These are phyloP conservation scores for Neostapfia colusana DNA, from an alignment of 176 grass and related monocot species.

Conservation along the genomic window DNA sequence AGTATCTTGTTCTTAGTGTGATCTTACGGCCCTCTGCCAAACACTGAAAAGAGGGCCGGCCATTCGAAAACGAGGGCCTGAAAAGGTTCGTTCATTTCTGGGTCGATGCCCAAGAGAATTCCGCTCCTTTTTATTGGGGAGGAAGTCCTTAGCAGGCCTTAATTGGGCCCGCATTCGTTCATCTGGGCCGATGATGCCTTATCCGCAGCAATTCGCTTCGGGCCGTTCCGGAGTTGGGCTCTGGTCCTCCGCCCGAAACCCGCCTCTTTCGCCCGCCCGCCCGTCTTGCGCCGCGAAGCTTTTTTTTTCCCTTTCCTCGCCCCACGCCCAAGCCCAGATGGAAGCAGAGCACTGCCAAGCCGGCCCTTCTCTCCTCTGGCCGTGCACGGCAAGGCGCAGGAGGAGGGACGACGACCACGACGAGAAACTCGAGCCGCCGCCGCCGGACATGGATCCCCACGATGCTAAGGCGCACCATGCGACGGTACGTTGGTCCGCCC, in stretches of 20 bases:
- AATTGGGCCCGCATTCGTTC: neutral
- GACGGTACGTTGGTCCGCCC: neutral
- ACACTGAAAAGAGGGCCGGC: too few relatives aligned
- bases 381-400: slow-evolving; percentile 18
- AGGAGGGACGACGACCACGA: slow-evolving; percentile 3
- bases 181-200: neutral
- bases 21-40: too few relatives aligned
- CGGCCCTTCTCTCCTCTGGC: neutral
- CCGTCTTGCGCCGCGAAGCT: neutral
- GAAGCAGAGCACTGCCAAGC: slow-evolving; percentile 20
- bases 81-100: too few relatives aligned
- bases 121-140: too few relatives aligned
- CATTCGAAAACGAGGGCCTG: too few relatives aligned
- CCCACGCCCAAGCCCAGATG: neutral
- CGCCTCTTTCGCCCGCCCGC: neutral
- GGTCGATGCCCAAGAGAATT: too few relatives aligned
- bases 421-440: neutral
- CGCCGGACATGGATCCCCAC: slow-evolving; percentile 26
- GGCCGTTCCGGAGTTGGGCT: neutral
- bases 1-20: too few relatives aligned
- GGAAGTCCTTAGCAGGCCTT: neutral
- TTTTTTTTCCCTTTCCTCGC: neutral
- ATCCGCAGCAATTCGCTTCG: neutral
- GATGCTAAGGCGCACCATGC: slow-evolving; percentile 13
- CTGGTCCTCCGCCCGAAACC: neutral